Percentiles rank a stretch among this genome's conserved stretches.
Evolutionary conservation across 176 grass and related monocot species (phyloP).

Genomic region (Phoenix roebelenii): DNA sequence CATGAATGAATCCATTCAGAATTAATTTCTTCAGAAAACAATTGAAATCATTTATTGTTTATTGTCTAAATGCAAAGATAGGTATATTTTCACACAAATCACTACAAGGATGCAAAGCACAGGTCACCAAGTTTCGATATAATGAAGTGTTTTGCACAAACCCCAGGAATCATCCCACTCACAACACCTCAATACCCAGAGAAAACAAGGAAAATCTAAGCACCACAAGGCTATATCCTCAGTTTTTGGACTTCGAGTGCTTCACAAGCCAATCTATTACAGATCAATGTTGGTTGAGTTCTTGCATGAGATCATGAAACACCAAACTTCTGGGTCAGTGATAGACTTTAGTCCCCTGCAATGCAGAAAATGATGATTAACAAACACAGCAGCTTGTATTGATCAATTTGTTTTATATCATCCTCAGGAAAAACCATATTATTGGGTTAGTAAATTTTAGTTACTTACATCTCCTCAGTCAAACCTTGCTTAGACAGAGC

Average conservation of each 20-base stretch:
- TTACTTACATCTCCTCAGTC: conserved; percentile 65
- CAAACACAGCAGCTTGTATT: background rate
- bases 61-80: no score
- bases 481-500: conserved; percentile 65
- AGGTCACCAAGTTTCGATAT: no score
- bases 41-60: no score
- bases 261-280: conserved; percentile 96
- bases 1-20: no score
- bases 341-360: conserved; percentile 64
- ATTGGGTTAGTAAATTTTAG: background rate
- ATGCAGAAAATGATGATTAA: background rate
- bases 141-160: no score
- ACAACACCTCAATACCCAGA: conserved; percentile 6
- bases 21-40: no score
- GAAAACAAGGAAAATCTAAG: background rate
- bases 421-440: background rate
- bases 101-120: no score
- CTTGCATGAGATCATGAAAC: conserved; percentile 99
- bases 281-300: conserved; percentile 85
- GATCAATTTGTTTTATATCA: no score
- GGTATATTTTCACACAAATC: no score
- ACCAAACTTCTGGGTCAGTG: conserved; percentile 64
- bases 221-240: conserved; percentile 19
- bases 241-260: conserved; percentile 91
- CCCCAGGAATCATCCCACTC: background rate